Conservation (phyloP, 331 rosid genomes). For the Acacia concinna region DNA sequence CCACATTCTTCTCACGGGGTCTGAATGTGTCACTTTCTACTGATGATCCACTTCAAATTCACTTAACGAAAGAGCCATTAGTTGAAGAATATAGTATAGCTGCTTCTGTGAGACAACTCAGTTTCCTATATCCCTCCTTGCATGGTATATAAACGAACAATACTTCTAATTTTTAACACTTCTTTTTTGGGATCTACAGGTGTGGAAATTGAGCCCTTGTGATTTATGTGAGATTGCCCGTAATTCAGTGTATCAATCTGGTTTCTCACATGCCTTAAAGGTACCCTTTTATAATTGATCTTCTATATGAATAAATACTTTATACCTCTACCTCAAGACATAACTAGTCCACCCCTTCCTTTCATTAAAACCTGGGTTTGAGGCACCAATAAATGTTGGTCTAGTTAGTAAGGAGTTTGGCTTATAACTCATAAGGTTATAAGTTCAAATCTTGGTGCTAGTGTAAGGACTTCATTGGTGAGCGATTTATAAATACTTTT, state of each 20-base stretch:
- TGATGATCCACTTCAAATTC: conserved; percentile 99
- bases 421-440: too few species aligned
- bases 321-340: too few species aligned
- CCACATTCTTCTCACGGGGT: conserved; percentile 86
- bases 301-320: conserved; percentile 14
- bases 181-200: conserved; percentile 45
- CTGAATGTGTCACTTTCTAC: conserved; percentile 96
- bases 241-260: conserved; percentile 97
- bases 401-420: too few species aligned
- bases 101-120: conserved; percentile 75
- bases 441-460: too few species aligned
- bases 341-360: neutral
- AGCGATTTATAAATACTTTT: too few species aligned
- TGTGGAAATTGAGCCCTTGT: conserved; percentile 97
- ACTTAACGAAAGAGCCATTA: conserved; percentile 94
- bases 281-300: conserved; percentile 35
- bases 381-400: too few species aligned
- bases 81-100: conserved; percentile 99
- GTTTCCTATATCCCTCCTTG: conserved; percentile 12
- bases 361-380: neutral
- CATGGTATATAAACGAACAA: conserved; percentile 2
- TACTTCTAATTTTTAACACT: neutral
- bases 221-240: conserved; percentile 98
- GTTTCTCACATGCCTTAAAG: conserved; percentile 95
- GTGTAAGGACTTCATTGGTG: too few species aligned